These are phyloP conservation scores for Sinapis alba DNA, from an alignment of 441 rosid genomes.

Conservation along the genomic window DNA sequence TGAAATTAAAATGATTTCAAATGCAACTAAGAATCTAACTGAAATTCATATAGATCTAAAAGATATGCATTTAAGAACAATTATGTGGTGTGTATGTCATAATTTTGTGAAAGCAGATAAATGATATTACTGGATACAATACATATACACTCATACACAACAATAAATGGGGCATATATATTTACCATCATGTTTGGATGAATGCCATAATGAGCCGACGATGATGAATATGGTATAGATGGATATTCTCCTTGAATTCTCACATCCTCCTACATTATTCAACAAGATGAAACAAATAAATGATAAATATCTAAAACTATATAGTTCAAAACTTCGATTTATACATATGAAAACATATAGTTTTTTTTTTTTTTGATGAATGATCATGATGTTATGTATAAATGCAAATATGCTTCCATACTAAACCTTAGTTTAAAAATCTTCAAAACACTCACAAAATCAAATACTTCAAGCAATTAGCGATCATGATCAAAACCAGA, in stretches of 20 bases:
- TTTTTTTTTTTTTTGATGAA: not conserved
- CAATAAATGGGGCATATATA: not conserved
- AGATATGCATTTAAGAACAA: conserved; percentile 21
- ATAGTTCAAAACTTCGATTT: not conserved
- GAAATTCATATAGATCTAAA: conserved; percentile 26
- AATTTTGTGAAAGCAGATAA: conserved; percentile 14
- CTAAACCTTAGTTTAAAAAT: not conserved
- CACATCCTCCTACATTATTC: conserved; percentile 69
- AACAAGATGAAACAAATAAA: conserved; percentile 1
- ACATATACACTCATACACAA: not conserved
- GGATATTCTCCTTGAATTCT: conserved; percentile 64
- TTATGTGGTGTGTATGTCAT: conserved; percentile 10
- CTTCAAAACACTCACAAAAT: not conserved
- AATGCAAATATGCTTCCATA: not conserved
- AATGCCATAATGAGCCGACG: conserved; percentile 64
- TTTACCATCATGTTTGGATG: conserved; percentile 65
- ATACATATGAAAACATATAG: not conserved
- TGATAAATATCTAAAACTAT: not conserved
- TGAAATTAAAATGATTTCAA: conserved; percentile 14
- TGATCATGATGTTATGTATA: not conserved
- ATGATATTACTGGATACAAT: conserved; percentile 16
- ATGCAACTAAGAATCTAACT: not conserved
- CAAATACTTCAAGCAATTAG: not conserved
- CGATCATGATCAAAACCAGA: not conserved
- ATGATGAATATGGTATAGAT: conserved; percentile 56